Base-by-base conservation (phyloP, 805 yeast species). In the Ogataea glucozyma region DNA sequence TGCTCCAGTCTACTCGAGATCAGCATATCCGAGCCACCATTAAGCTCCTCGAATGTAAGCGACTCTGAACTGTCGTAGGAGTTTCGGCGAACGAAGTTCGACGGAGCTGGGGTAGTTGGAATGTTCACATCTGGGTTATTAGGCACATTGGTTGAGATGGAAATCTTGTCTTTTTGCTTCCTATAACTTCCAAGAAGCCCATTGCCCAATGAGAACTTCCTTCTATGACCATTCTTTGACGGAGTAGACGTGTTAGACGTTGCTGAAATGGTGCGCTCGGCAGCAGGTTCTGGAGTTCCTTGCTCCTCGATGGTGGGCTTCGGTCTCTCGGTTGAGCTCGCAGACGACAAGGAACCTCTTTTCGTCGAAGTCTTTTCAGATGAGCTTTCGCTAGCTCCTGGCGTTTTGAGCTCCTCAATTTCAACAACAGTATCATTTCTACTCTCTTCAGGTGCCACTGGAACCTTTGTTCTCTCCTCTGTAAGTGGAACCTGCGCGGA, bases 171-270 rank as follows among this genome's bases (percentile, higher is more conserved):
- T 19, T 75, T 65, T 59, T 75, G 76, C 65, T 76, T 77, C 51
- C 78, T 73, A 51, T 79, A 65, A 47, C 73, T 70, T 5, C 75
- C 74, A 36, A 79, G 61, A 18, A 80, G 67, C 5, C 78, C 68
- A 46, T 75, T 78, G 10, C 86, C 86, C 49, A 81, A 69, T 2
- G 85, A 79, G 54, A 81, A 81, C 58, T 79, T 81, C 40, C 86
- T 66, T 55, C 83, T 71, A 54, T 80, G 86, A 11, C 71, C 65
- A 29, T 43, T 48, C 40, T 71, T 69, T 38, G 58, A 60, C 21
- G 66, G 61, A 16, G 64, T 54, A 0, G 71, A 55, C 6, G 58
- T 45, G 14, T 68, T 68, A 12, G 71, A 55, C 7, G 47, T 41
- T 11, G 47, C 33, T 7, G 51, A 47, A 6, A 40, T 26, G 3